Base-by-base conservation (phyloP, 2,329 filamentous ascomycete genomes). In the Byssoonygena ceratinophila region DNA sequence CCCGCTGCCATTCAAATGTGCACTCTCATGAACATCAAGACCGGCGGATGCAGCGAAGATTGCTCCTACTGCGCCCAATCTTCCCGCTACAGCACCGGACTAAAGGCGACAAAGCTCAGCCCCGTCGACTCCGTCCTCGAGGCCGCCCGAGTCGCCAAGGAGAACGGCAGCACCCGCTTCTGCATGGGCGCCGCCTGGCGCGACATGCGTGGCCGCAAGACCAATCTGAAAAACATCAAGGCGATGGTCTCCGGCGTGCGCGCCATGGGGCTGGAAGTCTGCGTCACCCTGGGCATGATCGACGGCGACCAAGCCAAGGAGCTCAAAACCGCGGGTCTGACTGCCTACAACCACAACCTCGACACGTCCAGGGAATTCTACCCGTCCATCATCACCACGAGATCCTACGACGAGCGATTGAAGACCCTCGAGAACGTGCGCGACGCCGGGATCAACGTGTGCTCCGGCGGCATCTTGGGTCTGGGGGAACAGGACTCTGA, bases 11-110 rank as follows among this genome's bases (percentile, higher is more conserved):
- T 95, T 57, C 89, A 95, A 70, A 84, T 94, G 70, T 95, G 89
- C 74, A 95, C 89, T 0, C 76, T 95, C 54, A 94, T 94, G 86
- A 94, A 94, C 75, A 95, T 95, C 75, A 95, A 95, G 68, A 94
- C 87, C 7, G 89, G 89, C 51, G 89, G 89, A 45, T 95, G 89
- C 71, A 88, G 81, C 60, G 89, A 94, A 68, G 89, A 95, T 70
- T 95, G 89, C 72, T 87, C 84, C 22, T 95, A 95, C 79, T 94
- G 88, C 68, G 86, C 88, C 1, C 88, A 94, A 69, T 90, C 88
- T 3, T 88, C 86, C 4, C 83, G 86, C 23, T 84, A 94, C 76
- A 70, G 75, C 59, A 82, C 89, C 3, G 87, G 87, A 6, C 77
- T 94, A 29, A 80, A 87, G 64, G 85, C 89, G 9, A 86, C 84